Conservation (phyloP, 2,329 filamentous ascomycete species). For the Onygenales sp. region DNA sequence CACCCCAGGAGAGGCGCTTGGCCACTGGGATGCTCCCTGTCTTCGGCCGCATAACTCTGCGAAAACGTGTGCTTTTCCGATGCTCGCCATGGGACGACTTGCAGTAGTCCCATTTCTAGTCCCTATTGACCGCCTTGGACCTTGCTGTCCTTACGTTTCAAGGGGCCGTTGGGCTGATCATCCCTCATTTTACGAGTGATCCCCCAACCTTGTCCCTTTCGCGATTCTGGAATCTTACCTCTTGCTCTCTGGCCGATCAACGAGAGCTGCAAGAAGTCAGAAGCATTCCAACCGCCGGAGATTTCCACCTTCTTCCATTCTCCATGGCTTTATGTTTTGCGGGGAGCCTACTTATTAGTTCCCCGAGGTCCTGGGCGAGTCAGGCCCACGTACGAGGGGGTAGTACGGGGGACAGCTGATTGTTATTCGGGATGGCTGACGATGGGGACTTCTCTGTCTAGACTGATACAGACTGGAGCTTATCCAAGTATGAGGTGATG, state of each 20-base stretch:
- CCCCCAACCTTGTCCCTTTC: background rate
- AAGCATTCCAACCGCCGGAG: too few relatives aligned
- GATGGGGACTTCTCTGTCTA: background rate
- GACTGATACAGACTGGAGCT: background rate
- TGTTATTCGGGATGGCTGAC: background rate
- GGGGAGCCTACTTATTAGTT: too few relatives aligned
- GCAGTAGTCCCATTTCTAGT: background rate
- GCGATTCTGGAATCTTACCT: background rate
- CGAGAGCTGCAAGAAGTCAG: too few relatives aligned
- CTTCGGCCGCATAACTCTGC: background rate
- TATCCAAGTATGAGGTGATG: background rate
- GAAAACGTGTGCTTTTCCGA: background rate
- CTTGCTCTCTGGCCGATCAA: too few relatives aligned
- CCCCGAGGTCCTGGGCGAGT: too few relatives aligned
- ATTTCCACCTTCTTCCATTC: too few relatives aligned
- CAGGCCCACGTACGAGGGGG: background rate
- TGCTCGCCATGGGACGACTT: background rate
- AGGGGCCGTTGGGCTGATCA: background rate
- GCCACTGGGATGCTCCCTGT: background rate
- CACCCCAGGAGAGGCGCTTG: background rate
- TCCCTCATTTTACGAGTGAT: background rate
- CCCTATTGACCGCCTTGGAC: background rate
- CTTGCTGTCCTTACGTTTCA: background rate
- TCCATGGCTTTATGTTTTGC: too few relatives aligned
- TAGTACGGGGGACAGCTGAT: background rate